Base-by-base conservation (phyloP, 352 stramenopile species). In the Saprolegnia diclina region DNA sequence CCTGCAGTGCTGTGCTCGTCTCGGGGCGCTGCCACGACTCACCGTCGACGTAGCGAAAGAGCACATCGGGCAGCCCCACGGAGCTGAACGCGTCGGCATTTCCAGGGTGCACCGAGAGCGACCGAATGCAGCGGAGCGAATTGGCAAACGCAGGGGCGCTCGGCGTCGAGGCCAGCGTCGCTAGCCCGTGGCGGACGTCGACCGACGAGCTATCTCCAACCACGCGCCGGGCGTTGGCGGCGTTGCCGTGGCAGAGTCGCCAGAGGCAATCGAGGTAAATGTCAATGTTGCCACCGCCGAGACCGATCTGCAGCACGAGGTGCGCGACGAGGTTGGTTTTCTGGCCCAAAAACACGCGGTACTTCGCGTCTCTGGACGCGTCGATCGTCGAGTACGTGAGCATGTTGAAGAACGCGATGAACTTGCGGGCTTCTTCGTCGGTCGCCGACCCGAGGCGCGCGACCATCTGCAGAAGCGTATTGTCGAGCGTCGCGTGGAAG, bases 401-500 rank as follows among this genome's bases (percentile, higher is more conserved):
- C 45, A 69, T 14, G 29, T 69, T 69, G n/a, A 69, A 61, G 37
- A 69, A 69, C 11, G 53, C 48, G 13, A 59, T n/a, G 22, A 61
- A 62, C 7, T 21, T 62, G 16, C 22, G 18, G 11, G 19, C 16
- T 6, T 48, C 45, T 1, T 40, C 22, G 22, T 45, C 24, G 22
- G 0, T 19, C 16, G 10, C 40, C 14, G 48, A 29, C 13, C 32
- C 63, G 2, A 69, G 63, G 21, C 38, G 7, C 19, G 7, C 16
- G 16, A 52, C 9, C 45, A 69, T 69, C 9, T 18, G 13, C 21
- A 35, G 13, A 24, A 69, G 22, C 21, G 32, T 48, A 18, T 45
- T 16, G 9, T 61, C 40, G 9, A 61, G n/a, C 5, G 21, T 10
- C 10, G 14, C 13, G 21, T 69, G 63, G 21, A 62, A 61, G 14